Evolutionary conservation across 2,329 filamentous ascomycete genomes (phyloP).

Genomic region (Monosporascus sp.): DNA sequence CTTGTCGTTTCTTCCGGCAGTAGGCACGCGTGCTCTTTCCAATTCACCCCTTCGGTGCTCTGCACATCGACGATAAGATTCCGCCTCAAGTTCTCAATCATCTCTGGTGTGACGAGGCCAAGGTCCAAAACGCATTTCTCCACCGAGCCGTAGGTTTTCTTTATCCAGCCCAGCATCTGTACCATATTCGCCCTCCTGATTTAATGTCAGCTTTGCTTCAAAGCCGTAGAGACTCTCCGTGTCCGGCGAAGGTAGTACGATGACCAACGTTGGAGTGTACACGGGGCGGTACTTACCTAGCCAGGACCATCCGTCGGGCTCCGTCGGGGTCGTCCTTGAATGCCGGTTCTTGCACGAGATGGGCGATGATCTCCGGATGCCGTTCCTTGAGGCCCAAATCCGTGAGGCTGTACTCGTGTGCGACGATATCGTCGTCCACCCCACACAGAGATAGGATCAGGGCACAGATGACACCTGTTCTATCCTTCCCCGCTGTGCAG

Average conservation of each 20-base stretch:
- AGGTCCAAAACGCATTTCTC: constrained; percentile 57
- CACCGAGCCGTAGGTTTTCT: constrained; percentile 55
- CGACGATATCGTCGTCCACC: constrained; percentile 46
- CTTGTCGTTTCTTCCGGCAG: neutral
- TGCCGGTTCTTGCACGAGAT: constrained; percentile 44
- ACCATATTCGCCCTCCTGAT: constrained; percentile 43
- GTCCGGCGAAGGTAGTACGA: neutral
- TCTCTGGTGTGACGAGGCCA: constrained; percentile 51
- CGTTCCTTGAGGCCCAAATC: constrained; percentile 44
- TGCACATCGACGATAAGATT: constrained; percentile 23
- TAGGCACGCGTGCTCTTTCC: neutral
- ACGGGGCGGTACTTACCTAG: constrained; percentile 30
- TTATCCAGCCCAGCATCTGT: constrained; percentile 48
- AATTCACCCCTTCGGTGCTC: neutral
- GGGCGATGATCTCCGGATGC: constrained; percentile 31
- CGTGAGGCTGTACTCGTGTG: constrained; percentile 57
- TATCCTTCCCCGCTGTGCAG: constrained; percentile 66
- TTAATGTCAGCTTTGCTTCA: constrained; percentile 4
- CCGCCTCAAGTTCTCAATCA: constrained; percentile 36
- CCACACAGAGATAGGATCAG: constrained; percentile 55
- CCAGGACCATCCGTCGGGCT: constrained; percentile 41
- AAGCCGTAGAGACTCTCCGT: no score
- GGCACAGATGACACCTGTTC: constrained; percentile 60
- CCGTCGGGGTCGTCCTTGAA: constrained; percentile 40
- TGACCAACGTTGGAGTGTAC: neutral